phyloP scores from a whole-genome alignment of 1,284 basidiomycete genomes.

The Boletellus dicymbophilus region DNA sequence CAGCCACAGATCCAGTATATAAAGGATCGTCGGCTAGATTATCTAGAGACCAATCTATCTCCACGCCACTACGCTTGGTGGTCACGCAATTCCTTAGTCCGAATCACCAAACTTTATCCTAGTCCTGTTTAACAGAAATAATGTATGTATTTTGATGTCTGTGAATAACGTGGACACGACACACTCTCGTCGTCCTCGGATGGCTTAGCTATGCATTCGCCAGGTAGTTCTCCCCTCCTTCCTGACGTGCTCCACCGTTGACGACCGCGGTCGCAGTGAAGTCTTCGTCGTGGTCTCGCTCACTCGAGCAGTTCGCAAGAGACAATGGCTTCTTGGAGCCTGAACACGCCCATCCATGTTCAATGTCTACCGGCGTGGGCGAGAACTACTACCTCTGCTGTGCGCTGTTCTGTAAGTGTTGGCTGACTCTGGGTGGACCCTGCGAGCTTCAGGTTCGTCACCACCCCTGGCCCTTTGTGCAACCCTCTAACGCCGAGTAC shows the following conservation, averaged over 20 bases:
- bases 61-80: too few relatives aligned
- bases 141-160: too few relatives aligned
- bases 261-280: slow-evolving; percentile 49
- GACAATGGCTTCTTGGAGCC: slow-evolving; percentile 78
- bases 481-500: slow-evolving; percentile 2
- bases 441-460: slow-evolving; percentile 80
- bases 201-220: slow-evolving; percentile 82
- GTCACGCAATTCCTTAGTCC: too few relatives aligned
- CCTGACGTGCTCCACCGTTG: background rate
- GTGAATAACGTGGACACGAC: too few relatives aligned
- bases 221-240: slow-evolving; percentile 43
- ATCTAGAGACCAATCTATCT: too few relatives aligned
- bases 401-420: slow-evolving; percentile 72
- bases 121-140: too few relatives aligned
- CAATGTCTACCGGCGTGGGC: slow-evolving; percentile 19
- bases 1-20: too few relatives aligned
- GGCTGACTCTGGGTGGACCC: slow-evolving; percentile 84
- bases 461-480: background rate
- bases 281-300: slow-evolving; percentile 81
- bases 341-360: slow-evolving; percentile 56
- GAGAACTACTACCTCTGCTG: slow-evolving; percentile 29
- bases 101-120: too few relatives aligned
- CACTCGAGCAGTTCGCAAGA: slow-evolving; percentile 79
- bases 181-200: slow-evolving; percentile 52
- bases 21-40: too few relatives aligned